Evolutionary conservation across 768 basidiomycete genomes (phyloP).

Genomic region (Rhizopogon vinicolor): DNA sequence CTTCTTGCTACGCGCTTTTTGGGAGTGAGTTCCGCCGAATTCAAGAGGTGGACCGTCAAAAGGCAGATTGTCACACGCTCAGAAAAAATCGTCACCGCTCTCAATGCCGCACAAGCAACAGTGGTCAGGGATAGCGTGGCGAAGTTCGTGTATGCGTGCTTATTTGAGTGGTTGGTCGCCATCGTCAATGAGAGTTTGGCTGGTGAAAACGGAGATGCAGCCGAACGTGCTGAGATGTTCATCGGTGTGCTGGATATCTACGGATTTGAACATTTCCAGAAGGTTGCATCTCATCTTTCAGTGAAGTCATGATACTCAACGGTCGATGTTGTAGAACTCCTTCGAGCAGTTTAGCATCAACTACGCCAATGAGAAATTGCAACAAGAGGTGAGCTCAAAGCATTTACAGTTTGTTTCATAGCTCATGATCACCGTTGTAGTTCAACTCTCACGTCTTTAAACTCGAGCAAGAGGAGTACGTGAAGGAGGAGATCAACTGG

Average conservation of each 20-base stretch:
- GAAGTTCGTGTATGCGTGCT: constrained; percentile 97
- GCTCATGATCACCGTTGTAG: constrained; percentile 34
- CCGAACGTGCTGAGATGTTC: constrained; percentile 92
- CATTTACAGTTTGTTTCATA: constrained; percentile 5
- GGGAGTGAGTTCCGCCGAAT: constrained; percentile 85
- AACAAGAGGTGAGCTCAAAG: constrained; percentile 76
- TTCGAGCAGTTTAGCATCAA: constrained; percentile 99
- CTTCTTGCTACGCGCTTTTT: constrained; percentile 83
- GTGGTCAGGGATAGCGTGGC: constrained; percentile 96
- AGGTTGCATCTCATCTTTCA: constrained; percentile 38
- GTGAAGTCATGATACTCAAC: constrained; percentile 3
- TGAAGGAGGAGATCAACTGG: constrained; percentile 99
- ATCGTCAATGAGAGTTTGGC: constrained; percentile 96
- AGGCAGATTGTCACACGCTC: constrained; percentile 93
- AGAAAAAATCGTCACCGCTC: constrained; percentile 89
- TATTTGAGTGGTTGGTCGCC: constrained; percentile 98
- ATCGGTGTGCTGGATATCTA: constrained; percentile 99
- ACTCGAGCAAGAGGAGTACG: constrained; percentile 98
- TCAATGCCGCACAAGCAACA: constrained; percentile 85
- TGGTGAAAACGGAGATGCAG: constrained; percentile 91
- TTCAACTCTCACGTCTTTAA: constrained; percentile 99
- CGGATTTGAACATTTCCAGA: constrained; percentile 96
- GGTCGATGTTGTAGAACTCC: constrained; percentile 51
- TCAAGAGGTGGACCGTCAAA: constrained; percentile 99
- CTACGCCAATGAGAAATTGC: constrained; percentile 97